These are phyloP conservation scores for Penicillium samsonianum DNA, from an alignment of 495 filamentous ascomycete species.

Conservation along the genomic window DNA sequence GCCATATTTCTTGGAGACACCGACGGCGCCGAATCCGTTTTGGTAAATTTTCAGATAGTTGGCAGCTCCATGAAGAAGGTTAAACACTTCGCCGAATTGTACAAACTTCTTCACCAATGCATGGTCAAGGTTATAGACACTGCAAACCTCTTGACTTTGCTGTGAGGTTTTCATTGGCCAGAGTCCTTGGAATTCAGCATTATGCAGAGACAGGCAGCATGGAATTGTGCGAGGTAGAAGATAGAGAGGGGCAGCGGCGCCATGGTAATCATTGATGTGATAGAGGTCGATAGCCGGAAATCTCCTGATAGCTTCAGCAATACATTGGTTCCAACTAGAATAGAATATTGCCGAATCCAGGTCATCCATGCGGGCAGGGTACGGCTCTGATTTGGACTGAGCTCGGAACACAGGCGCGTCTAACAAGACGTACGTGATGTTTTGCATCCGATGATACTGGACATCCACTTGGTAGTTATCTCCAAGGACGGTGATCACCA, in stretches of 20 bases:
- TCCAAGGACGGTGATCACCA: slow-evolving; percentile 63
- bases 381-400: slow-evolving; percentile 67
- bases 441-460: slow-evolving; percentile 64
- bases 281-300: slow-evolving; percentile 68
- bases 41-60: slow-evolving; percentile 75
- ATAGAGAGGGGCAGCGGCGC: slow-evolving; percentile 69
- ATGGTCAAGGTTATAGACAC: slow-evolving; percentile 61
- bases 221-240: slow-evolving; percentile 60
- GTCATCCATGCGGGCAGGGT: slow-evolving; percentile 73
- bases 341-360: slow-evolving; percentile 70
- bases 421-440: slow-evolving; percentile 72
- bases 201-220: slow-evolving; percentile 54
- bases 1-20: slow-evolving; percentile 74
- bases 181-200: slow-evolving; percentile 74
- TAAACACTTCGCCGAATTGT: slow-evolving; percentile 68
- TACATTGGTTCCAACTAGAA: slow-evolving; percentile 72
- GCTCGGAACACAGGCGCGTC: slow-evolving; percentile 73
- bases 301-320: slow-evolving; percentile 60
- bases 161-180: slow-evolving; percentile 71
- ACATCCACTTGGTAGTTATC: slow-evolving; percentile 64
- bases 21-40: slow-evolving; percentile 74
- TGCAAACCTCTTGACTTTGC: slow-evolving; percentile 67
- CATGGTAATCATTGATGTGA: slow-evolving; percentile 82
- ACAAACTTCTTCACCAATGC: slow-evolving; percentile 44
- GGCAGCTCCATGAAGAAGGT: slow-evolving; percentile 70